These are phyloP conservation scores for Cyclocybe aegerita DNA, from an alignment of 768 basidiomycete genomes.

Conservation along the genomic window DNA sequence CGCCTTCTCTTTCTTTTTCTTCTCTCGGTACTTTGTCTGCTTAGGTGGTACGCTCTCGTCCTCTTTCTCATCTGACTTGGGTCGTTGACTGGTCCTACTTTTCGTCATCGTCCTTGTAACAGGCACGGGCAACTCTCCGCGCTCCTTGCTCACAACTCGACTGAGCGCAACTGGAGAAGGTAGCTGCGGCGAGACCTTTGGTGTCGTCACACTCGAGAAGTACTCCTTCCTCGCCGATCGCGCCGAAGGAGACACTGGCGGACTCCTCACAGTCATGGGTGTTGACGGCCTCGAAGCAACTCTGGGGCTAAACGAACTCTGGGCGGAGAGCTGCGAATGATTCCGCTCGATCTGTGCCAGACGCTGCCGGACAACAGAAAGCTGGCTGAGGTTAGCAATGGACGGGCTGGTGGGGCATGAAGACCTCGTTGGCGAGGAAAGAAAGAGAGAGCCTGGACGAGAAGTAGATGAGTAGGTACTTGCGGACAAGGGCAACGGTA, in stretches of 20 bases:
- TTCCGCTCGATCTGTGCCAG: conserved; percentile 56
- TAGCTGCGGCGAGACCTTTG: not conserved
- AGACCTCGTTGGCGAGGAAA: conserved; percentile 5
- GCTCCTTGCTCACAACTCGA: too few species aligned
- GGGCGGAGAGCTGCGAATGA: conserved; percentile 22
- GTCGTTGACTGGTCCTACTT: not conserved
- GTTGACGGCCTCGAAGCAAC: conserved; percentile 4
- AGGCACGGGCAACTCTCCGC: too few species aligned
- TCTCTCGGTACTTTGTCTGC: not conserved
- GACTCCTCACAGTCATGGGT: not conserved
- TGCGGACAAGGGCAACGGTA: too few species aligned
- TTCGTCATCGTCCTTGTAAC: not conserved
- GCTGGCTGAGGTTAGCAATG: conserved; percentile 55
- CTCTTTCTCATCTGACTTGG: not conserved
- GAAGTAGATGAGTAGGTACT: conserved; percentile 10
- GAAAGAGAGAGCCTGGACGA: not conserved
- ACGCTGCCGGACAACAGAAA: conserved; percentile 67
- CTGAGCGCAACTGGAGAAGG: too few species aligned
- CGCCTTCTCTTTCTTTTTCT: not conserved
- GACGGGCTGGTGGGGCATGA: conserved; percentile 48
- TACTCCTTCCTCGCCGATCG: not conserved
- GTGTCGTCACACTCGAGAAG: conserved; percentile 4
- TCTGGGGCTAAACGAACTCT: conserved; percentile 11
- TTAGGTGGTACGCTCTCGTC: not conserved
- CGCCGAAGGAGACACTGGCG: not conserved